Conservation (phyloP, 306 rosid genomes). For the Lithocarpus polystachyus region DNA sequence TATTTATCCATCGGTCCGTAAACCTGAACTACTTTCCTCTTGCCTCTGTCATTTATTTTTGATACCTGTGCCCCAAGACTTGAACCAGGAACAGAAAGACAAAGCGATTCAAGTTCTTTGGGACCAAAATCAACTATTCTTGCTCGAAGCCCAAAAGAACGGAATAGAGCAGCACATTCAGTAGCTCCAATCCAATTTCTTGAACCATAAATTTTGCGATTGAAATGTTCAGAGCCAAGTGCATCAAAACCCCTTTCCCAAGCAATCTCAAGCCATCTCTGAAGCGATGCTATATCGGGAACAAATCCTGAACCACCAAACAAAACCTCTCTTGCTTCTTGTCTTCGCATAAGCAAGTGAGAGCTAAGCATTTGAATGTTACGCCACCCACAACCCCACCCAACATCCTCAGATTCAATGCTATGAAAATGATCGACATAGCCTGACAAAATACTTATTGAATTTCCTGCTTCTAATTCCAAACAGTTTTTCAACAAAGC, state of each 20-base stretch:
- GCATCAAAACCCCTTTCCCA: constrained; percentile 87
- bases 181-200: constrained; percentile 79
- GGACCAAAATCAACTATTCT: constrained; percentile 87
- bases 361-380: constrained; percentile 80
- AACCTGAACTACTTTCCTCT: constrained; percentile 37
- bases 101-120: constrained; percentile 50
- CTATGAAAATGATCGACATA: constrained; percentile 76
- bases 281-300: constrained; percentile 73
- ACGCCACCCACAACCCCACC: constrained; percentile 97
- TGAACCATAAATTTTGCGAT: constrained; percentile 52
- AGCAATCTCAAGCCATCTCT: constrained; percentile 92
- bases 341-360: constrained; percentile 57
- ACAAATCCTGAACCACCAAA: constrained; percentile 71
- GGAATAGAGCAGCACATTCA: constrained; percentile 76
- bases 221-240: constrained; percentile 58
- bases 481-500: constrained; percentile 57
- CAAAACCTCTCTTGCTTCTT: constrained; percentile 54
- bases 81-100: constrained; percentile 56
- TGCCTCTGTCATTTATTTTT: constrained; percentile 25
- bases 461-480: constrained; percentile 57
- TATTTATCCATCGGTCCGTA: constrained; percentile 46
- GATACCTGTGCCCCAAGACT: constrained; percentile 29
- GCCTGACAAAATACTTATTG: constrained; percentile 49
- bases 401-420: constrained; percentile 57
- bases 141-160: constrained; percentile 66